Evolutionary conservation across 2,329 filamentous ascomycete species (phyloP).

Genomic region (Colletotrichum chlorophyti): DNA sequence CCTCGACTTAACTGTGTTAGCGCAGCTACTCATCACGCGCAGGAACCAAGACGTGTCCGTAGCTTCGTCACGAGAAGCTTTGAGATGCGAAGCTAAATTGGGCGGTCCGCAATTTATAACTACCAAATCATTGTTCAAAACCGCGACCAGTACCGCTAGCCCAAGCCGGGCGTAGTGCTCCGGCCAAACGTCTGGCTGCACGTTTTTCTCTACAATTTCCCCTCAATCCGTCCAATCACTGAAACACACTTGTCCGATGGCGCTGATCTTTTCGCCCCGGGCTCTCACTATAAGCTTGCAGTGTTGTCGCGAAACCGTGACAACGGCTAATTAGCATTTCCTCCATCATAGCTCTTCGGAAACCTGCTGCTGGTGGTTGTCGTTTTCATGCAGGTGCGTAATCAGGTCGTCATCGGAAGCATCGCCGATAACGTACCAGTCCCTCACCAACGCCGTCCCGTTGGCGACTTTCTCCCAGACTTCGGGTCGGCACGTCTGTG

Average conservation of each 20-base stretch:
- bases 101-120: conserved; percentile 4
- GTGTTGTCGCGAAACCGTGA: neutral
- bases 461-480: conserved; percentile 57
- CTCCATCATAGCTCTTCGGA: conserved; percentile 3
- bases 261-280: neutral
- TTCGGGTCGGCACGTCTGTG: conserved; percentile 62
- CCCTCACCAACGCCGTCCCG: conserved; percentile 57
- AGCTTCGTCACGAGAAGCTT: neutral
- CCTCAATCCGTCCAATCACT: conserved; percentile 12
- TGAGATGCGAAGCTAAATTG: neutral
- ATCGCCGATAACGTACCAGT: conserved; percentile 39
- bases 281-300: neutral
- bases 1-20: too few relatives aligned
- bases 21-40: too few relatives aligned
- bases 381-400: neutral
- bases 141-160: too few relatives aligned
- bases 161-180: conserved; percentile 2
- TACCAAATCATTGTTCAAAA: too few relatives aligned
- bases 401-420: neutral
- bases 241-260: conserved; percentile 19
- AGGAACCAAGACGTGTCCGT: neutral
- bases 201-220: conserved; percentile 1
- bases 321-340: neutral
- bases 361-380: neutral
- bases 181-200: conserved; percentile 8